Percentiles rank a stretch among this genome's conserved stretches.
These are phyloP conservation scores for Ogataea thermomethanolica DNA, from an alignment of 805 yeast species.

Conservation along the genomic window DNA sequence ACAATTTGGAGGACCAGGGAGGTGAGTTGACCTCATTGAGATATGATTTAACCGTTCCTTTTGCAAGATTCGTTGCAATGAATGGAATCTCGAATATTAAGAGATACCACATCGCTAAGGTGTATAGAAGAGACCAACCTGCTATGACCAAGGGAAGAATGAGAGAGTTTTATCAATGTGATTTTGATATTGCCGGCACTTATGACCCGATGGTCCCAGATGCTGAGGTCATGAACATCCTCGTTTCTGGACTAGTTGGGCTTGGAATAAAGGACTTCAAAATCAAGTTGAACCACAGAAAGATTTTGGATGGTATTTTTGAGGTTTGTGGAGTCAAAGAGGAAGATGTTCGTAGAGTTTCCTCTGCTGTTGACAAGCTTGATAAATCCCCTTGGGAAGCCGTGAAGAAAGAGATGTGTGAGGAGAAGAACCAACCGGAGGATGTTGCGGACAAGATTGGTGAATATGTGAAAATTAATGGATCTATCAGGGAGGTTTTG, in stretches of 20 bases:
- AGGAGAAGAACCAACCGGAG: constrained; percentile 84
- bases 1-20: constrained; percentile 97
- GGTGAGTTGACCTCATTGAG: constrained; percentile 95
- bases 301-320: constrained; percentile 93
- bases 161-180: constrained; percentile 99
- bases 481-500: constrained; percentile 64
- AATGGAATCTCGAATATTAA: constrained; percentile 86
- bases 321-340: constrained; percentile 91
- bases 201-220: constrained; percentile 97
- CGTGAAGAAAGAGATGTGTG: constrained; percentile 88
- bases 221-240: constrained; percentile 77
- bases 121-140: constrained; percentile 98
- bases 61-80: constrained; percentile 96
- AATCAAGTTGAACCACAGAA: constrained; percentile 91
- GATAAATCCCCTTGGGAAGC: constrained; percentile 96
- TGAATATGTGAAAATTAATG: constrained; percentile 81
- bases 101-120: constrained; percentile 96
- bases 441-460: constrained; percentile 94
- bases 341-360: constrained; percentile 89
- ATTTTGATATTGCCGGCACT: constrained; percentile 91
- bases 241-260: constrained; percentile 79
- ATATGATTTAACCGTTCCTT: constrained; percentile 97
- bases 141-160: constrained; percentile 99
- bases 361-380: constrained; percentile 94
- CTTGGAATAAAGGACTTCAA: constrained; percentile 88